phyloP scores from a whole-genome alignment of 768 basidiomycete species.

The Lactifluus hygrophoroides region DNA sequence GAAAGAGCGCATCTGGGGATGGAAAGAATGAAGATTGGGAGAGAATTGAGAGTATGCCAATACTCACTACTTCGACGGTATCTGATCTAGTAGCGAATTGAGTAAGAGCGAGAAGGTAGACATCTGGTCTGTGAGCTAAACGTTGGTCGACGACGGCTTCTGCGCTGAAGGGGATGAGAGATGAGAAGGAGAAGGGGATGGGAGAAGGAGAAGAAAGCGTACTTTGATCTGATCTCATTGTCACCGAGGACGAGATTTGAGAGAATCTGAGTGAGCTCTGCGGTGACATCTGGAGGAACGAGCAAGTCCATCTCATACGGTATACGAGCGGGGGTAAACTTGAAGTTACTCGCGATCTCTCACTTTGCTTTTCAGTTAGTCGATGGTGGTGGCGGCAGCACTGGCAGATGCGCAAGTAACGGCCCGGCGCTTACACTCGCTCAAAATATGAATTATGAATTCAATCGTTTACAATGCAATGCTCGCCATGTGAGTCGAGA shows the following conservation, averaged over 20 bases:
- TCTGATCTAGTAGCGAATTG: conserved; percentile 73
- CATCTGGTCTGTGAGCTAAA: conserved; percentile 66
- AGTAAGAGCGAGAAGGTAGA: conserved; percentile 68
- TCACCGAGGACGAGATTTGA: conserved; percentile 79
- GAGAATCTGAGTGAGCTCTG: conserved; percentile 74
- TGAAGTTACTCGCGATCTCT: no score
- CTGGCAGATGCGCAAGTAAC: no score
- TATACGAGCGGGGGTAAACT: neutral
- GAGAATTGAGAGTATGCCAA: neutral
- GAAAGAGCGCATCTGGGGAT: conserved; percentile 69
- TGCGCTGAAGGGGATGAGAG: conserved; percentile 37
- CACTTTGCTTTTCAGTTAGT: no score
- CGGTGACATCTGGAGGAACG: conserved; percentile 57
- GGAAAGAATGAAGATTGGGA: neutral
- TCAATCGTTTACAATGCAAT: no score
- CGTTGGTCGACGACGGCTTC: conserved; percentile 79
- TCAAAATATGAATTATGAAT: no score
- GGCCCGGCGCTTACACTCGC: no score
- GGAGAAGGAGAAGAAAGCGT: conserved; percentile 4
- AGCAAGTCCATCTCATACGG: conserved; percentile 15
- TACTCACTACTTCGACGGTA: conserved; percentile 62
- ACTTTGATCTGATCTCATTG: conserved; percentile 74
- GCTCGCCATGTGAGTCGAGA: no score
- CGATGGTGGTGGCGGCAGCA: no score
- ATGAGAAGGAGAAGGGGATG: neutral